phyloP scores from a whole-genome alignment of 2,329 filamentous ascomycete genomes.

The Knufia petricola region DNA sequence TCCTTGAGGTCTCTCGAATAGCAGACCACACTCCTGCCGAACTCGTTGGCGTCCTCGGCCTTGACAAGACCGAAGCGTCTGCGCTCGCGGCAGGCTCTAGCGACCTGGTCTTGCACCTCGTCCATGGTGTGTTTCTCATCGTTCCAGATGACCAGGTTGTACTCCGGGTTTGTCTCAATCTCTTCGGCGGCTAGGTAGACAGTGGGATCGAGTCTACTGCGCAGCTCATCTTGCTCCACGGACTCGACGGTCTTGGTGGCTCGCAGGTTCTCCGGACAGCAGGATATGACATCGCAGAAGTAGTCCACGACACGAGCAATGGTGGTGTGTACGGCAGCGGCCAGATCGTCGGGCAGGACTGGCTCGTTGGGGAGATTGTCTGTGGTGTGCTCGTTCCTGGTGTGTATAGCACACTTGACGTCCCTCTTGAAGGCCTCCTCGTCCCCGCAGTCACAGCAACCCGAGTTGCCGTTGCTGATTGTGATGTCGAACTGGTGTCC shows the following conservation, averaged over 20 bases:
- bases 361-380: constrained; percentile 49
- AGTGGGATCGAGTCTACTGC: constrained; percentile 64
- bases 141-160: constrained; percentile 85
- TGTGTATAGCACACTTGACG: constrained; percentile 89
- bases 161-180: constrained; percentile 59
- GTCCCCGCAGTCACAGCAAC: constrained; percentile 96
- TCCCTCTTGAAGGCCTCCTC: constrained; percentile 85
- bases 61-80: constrained; percentile 59
- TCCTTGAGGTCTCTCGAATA: constrained; percentile 62
- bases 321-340: constrained; percentile 71
- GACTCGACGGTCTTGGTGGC: constrained; percentile 72
- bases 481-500: constrained; percentile 85
- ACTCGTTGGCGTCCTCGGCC: constrained; percentile 79
- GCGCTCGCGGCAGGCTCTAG: constrained; percentile 71
- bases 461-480: constrained; percentile 81
- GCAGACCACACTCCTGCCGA: constrained; percentile 76
- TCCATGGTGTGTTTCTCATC: constrained; percentile 96
- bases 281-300: constrained; percentile 94
- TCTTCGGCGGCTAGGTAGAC: constrained; percentile 61
- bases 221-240: constrained; percentile 70
- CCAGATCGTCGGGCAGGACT: constrained; percentile 62
- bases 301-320: constrained; percentile 82
- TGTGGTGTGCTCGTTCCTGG: constrained; percentile 42
- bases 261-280: constrained; percentile 88
- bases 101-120: constrained; percentile 83